Evolutionary conservation across 305 asterid genomes (phyloP).

Genomic region (Fraxinus greggii): DNA sequence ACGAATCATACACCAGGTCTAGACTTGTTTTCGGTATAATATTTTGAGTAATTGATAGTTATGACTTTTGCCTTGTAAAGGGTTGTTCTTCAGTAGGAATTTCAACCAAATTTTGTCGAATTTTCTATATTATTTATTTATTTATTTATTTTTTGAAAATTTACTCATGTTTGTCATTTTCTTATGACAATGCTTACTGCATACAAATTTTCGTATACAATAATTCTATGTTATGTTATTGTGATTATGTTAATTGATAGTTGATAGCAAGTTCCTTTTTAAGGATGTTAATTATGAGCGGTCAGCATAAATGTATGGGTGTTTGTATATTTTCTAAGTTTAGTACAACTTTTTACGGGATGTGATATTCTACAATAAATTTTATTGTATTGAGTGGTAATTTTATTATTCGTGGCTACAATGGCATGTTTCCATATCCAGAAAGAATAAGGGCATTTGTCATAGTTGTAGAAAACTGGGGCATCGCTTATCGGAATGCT

Average conservation of each 20-base stretch:
- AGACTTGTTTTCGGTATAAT: too few species aligned
- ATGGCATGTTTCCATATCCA: not conserved
- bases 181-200: not conserved
- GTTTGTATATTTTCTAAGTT: not conserved
- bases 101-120: too few species aligned
- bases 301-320: not conserved
- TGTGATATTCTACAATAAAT: too few species aligned
- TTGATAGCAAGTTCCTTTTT: not conserved
- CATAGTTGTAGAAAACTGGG: not conserved
- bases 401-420: not conserved
- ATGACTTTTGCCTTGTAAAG: too few species aligned
- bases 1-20: too few species aligned
- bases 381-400: not conserved
- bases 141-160: too few species aligned
- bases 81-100: too few species aligned
- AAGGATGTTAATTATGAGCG: not conserved
- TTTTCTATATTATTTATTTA: too few species aligned
- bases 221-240: too few species aligned
- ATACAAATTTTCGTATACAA: too few species aligned
- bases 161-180: not conserved
- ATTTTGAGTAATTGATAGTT: too few species aligned
- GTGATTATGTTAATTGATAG: not conserved
- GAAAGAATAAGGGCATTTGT: not conserved
- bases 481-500: not conserved
- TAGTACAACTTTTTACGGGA: not conserved